Evolutionary conservation across 345 rosid species (phyloP).

Genomic region (Turnera subulata): DNA sequence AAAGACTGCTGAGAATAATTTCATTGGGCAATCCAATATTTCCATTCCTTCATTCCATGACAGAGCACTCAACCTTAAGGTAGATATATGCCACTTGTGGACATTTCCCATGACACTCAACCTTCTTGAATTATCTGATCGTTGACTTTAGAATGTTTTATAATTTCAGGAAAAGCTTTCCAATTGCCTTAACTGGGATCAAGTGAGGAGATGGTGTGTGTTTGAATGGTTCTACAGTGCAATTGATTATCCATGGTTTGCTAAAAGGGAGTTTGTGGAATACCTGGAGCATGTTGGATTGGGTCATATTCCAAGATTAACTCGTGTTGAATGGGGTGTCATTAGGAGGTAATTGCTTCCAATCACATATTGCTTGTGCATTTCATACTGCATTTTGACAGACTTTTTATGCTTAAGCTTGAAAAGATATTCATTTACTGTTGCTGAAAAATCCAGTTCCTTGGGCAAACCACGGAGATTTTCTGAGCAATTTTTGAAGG

Average conservation of each 20-base stretch:
- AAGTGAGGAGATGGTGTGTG: constrained; percentile 82
- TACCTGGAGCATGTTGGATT: constrained; percentile 93
- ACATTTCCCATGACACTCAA: constrained; percentile 12
- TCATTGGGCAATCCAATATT: constrained; percentile 33
- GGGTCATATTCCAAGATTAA: constrained; percentile 88
- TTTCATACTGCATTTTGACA: not conserved
- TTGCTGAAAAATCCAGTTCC: constrained; percentile 56
- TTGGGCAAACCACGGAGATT: constrained; percentile 97
- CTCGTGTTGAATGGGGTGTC: constrained; percentile 98
- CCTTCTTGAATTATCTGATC: constrained; percentile 20
- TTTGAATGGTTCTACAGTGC: constrained; percentile 97
- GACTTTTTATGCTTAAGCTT: not conserved
- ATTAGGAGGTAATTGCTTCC: constrained; percentile 64
- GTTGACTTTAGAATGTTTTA: constrained; percentile 15
- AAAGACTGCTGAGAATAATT: constrained; percentile 28
- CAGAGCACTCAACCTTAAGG: constrained; percentile 34
- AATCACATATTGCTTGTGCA: constrained; percentile 8
- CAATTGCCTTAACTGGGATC: constrained; percentile 51
- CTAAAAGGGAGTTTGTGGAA: constrained; percentile 90
- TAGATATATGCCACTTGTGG: constrained; percentile 9
- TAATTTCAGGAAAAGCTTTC: constrained; percentile 65
- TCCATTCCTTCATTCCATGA: constrained; percentile 28
- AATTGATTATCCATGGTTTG: constrained; percentile 96
- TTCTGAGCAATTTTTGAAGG: constrained; percentile 71
- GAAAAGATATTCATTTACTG: not conserved